A percentile compares a stretch with the other conserved stretches of the same genome.
Evolutionary conservation across 1,139 yeast species (phyloP).

Genomic region (Pneumocystis murina): DNA sequence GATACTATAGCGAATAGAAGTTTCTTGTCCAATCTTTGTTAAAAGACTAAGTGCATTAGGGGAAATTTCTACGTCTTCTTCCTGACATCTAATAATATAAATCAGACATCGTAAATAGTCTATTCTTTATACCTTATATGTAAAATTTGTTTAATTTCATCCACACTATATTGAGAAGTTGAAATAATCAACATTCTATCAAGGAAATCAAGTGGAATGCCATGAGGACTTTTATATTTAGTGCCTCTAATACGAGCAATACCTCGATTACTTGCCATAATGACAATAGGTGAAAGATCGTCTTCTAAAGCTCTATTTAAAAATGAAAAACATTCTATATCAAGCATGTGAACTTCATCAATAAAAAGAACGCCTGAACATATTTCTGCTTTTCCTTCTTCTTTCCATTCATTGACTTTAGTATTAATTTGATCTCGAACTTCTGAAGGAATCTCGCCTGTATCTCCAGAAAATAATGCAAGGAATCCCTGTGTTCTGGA

Average conservation of each 20-base stretch:
- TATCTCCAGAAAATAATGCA: slow-evolving; percentile 91
- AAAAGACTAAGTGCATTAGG: slow-evolving; percentile 76
- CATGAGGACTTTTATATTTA: slow-evolving; percentile 87
- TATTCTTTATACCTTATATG: slow-evolving; percentile 34
- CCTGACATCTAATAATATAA: slow-evolving; percentile 47
- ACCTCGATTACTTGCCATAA: slow-evolving; percentile 98
- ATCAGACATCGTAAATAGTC: neutral
- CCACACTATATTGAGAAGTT: slow-evolving; percentile 59
- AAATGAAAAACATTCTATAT: slow-evolving; percentile 90
- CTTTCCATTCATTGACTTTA: slow-evolving; percentile 97
- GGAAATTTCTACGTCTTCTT: slow-evolving; percentile 80
- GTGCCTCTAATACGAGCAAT: slow-evolving; percentile 86
- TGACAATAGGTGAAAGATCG: slow-evolving; percentile 90
- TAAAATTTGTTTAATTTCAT: slow-evolving; percentile 73
- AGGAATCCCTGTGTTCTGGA: slow-evolving; percentile 95
- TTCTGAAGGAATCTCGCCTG: slow-evolving; percentile 92
- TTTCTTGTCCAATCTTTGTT: slow-evolving; percentile 84
- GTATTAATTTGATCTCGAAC: slow-evolving; percentile 94
- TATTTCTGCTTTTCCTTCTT: slow-evolving; percentile 97
- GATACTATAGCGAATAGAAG: slow-evolving; percentile 83
- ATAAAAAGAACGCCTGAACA: slow-evolving; percentile 97
- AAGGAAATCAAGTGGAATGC: slow-evolving; percentile 82
- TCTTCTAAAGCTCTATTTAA: slow-evolving; percentile 93
- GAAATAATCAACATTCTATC: slow-evolving; percentile 90
- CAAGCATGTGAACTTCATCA: slow-evolving; percentile 98